Percentiles rank a stretch among this genome's conserved stretches.
Conservation (phyloP, 2,329 filamentous ascomycete species). For the Tolypocladium tropicale region DNA sequence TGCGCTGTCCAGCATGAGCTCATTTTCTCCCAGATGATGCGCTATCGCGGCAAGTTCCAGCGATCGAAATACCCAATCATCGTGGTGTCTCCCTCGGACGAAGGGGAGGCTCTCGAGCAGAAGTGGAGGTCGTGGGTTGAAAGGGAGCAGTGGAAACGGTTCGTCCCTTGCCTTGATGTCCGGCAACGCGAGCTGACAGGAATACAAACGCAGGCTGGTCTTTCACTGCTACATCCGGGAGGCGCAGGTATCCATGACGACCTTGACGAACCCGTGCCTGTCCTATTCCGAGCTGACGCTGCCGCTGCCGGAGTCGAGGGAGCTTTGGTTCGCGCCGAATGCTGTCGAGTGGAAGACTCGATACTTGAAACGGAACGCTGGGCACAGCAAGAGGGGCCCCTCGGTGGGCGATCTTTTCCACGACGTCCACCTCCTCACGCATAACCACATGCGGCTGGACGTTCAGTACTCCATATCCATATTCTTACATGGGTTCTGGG, state of each 20-base stretch:
- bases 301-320: conserved; percentile 50
- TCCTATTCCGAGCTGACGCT: conserved; percentile 60
- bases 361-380: conserved; percentile 34
- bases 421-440: conserved; percentile 41
- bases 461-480: conserved; percentile 45
- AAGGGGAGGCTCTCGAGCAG: conserved; percentile 43
- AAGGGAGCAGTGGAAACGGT: conserved; percentile 57
- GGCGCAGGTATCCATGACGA: conserved; percentile 55
- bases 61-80: conserved; percentile 42
- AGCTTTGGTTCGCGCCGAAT: conserved; percentile 55
- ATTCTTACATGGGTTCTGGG: conserved; percentile 57
- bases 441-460: conserved; percentile 42
- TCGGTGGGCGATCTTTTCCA: conserved; percentile 46
- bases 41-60: conserved; percentile 48
- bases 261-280: conserved; percentile 53
- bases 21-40: conserved; percentile 35
- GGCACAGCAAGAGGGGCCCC: conserved; percentile 32
- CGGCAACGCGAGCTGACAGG: neutral
- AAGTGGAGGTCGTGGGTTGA: conserved; percentile 59
- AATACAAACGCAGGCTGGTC: conserved; percentile 36
- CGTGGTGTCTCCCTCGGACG: conserved; percentile 40
- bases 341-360: conserved; percentile 54
- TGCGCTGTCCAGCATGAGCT: neutral
- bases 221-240: conserved; percentile 58
- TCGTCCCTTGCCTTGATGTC: neutral